Evolutionary conservation across 2,329 filamentous ascomycete species (phyloP), one percentile per base, ranked within the genome.

Genomic region (Ascochyta fabae): DNA sequence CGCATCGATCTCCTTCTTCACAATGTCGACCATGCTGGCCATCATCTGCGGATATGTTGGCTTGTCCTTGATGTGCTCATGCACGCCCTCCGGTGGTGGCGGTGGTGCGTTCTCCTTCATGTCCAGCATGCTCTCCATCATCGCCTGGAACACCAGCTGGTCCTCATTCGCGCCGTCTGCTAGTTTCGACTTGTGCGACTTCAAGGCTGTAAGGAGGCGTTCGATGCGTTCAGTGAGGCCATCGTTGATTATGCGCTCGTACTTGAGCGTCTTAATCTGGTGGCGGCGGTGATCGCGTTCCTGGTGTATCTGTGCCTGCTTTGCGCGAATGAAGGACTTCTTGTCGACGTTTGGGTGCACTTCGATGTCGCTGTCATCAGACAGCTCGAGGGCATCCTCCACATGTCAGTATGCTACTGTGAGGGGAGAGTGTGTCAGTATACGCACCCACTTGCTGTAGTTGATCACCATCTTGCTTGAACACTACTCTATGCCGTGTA

Each of bases 291-390:
- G 89, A 65, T 88, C 83, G 51, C 95, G 89, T 75, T 97, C 89
- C 72, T 93, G 87, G 77, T 99, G 95, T 69, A 99, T 99, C 79
- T 99, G 93, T 68, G 88, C 89, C 80, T 98, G 95, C 80, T 99
- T 99, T 63, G 95, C 96, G 64, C 94, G 91, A 76, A 99, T 99
- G 78, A 99, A 99, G 58, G 94, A 98, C 47, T 89, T 87, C 78
- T 99, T 99, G 81, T 99, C 95, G 75, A 99, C 95, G 75, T 99
- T 99, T 58, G 95, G 95, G 78, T 99, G 95, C 47, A 98, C 95
- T 80, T 99, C 95, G 69, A 99, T 88, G 72, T 99, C 95, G 47
- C 92, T 97, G 79, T 99, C 95, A 78, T 99, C 95, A 71, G 92
- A 96, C 73, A 99, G 88, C 86, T 99, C 95, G 72, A 99, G 86